Evolutionary conservation across 768 basidiomycete species (phyloP).

Genomic region (Amanita fuliginea): DNA sequence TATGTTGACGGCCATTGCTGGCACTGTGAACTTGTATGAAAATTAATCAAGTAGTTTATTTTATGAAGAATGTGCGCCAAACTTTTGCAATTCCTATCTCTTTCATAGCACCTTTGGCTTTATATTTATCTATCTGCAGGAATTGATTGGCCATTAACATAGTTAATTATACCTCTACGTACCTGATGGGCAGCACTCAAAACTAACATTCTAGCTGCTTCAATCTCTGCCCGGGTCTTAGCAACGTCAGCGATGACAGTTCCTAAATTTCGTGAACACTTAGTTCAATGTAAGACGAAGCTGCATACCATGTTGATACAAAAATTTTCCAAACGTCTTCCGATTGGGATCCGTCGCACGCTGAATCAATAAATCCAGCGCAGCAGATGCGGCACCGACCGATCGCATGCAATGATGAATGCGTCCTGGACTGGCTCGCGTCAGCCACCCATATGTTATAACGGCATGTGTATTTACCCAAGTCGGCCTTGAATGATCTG

Average conservation of each 20-base stretch:
- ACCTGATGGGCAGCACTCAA: conserved; percentile 85
- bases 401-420: conserved; percentile 98
- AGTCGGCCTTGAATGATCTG: conserved; percentile 92
- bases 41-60: conserved; percentile 1
- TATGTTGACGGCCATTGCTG: conserved; percentile 77
- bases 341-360: conserved; percentile 87
- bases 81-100: conserved; percentile 98
- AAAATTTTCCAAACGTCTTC: conserved; percentile 89
- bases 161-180: conserved; percentile 7
- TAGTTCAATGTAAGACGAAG: background rate
- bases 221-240: conserved; percentile 87
- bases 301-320: conserved; percentile 76
- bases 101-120: conserved; percentile 91
- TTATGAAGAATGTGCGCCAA: conserved; percentile 7
- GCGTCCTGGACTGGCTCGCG: conserved; percentile 63
- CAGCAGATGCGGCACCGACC: conserved; percentile 77
- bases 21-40: conserved; percentile 72
- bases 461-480: conserved; percentile 39
- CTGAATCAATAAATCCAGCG: conserved; percentile 80
- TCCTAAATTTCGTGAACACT: conserved; percentile 28
- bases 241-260: conserved; percentile 89
- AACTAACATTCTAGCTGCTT: conserved; percentile 78
- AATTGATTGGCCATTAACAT: conserved; percentile 1
- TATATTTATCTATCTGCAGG: conserved; percentile 75
- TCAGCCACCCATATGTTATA: background rate